Base-by-base conservation (phyloP, 345 rosid genomes). In the Salix brachista region DNA sequence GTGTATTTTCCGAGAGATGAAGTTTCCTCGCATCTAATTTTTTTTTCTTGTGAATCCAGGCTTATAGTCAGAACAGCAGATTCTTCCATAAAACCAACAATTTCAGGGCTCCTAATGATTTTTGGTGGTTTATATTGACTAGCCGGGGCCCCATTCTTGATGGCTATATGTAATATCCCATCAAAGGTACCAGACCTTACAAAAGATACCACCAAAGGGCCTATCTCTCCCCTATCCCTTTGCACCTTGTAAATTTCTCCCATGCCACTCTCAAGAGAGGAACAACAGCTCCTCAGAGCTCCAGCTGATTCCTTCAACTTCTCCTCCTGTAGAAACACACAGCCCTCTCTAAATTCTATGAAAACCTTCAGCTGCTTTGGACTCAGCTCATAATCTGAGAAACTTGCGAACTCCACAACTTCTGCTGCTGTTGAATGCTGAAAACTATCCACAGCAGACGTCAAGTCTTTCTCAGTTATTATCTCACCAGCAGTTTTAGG, bases 121-220 rank as follows among this genome's bases (percentile, higher is more conserved):
- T 80, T 88, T 17, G 89, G 88, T 61, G 86, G 80, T 74, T 88
- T 88, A 54, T 88, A 86, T 79, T 86, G 91, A 61, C 86, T 83
- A 67, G 84, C 85, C 21, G 91, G 83, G 19, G 80, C 84, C 76
- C 91, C 89, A 67, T 72, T 83, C 61, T 77, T 44, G 11, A 83
- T 67, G 21, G 86, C 90, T 30, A 82, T 18, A 50, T 58, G 52
- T 52, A 72, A 44, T 78, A 88, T 67, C 83, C 67, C 79, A 48
- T 79, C 86, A 79, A 88, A 88, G 77, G 75, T 83, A 46, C 88
- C 86, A 41, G 83, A 75, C 56, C 76, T 79, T 67, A 88, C 81
- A 4, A 88, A 69, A 60, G 72, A 78, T 54, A 86, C 44, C 16
- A 52, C 23, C 65, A 86, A 77, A 52, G 83, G 84, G 82, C 80